Percentiles rank a stretch among this genome's conserved stretches.
phyloP scores from a whole-genome alignment of 257 asterid species.

The Ilex asprella region DNA sequence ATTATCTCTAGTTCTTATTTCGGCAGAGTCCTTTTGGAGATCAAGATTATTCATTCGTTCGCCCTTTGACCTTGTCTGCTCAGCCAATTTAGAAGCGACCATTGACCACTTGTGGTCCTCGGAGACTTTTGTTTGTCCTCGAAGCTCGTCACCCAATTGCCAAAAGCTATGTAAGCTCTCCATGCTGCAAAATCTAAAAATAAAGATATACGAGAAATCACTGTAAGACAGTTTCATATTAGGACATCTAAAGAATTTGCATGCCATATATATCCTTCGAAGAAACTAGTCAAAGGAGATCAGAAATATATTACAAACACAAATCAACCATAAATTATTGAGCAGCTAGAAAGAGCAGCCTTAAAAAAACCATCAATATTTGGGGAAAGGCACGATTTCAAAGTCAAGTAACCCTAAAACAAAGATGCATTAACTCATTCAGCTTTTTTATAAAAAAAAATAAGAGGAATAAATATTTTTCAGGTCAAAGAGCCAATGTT shows the following conservation, averaged over 20 bases:
- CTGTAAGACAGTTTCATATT: conserved; percentile 9
- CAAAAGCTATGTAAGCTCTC: conserved; percentile 67
- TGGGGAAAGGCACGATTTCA: too few relatives aligned
- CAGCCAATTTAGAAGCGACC: conserved; percentile 83
- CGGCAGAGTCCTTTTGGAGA: conserved; percentile 61
- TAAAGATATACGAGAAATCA: not conserved
- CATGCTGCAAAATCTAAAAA: conserved; percentile 40
- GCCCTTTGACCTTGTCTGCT: conserved; percentile 67
- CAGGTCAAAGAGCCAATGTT: too few relatives aligned
- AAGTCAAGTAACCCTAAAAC: too few relatives aligned
- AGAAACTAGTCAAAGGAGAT: not conserved
- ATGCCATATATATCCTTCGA: not conserved
- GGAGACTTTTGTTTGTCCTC: conserved; percentile 72
- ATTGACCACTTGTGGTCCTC: conserved; percentile 88
- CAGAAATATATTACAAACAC: too few relatives aligned
- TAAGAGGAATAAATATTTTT: too few relatives aligned
- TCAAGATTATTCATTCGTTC: conserved; percentile 80
- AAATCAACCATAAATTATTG: too few relatives aligned
- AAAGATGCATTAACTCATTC: too few relatives aligned
- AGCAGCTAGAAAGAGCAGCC: too few relatives aligned
- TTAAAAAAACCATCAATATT: too few relatives aligned
- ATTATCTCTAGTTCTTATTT: conserved; percentile 55
- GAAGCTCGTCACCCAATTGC: conserved; percentile 91
- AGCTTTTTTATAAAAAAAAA: too few relatives aligned
- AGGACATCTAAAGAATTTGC: not conserved